phyloP scores from a whole-genome alignment of 2,329 filamentous ascomycete species.

The Fusarium vanettenii region DNA sequence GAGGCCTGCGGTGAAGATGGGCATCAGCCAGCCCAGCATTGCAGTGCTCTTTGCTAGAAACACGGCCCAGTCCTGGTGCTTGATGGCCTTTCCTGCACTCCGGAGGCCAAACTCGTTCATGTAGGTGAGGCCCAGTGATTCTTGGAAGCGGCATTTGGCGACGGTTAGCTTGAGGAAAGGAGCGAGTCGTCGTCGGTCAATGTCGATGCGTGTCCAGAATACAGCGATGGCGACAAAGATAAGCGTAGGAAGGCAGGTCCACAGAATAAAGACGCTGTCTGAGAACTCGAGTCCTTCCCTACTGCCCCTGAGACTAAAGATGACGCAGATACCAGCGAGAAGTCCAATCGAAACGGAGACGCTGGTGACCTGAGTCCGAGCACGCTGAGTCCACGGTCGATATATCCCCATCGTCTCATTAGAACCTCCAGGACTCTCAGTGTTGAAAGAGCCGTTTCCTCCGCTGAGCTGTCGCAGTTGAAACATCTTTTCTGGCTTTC shows the following conservation, averaged over 20 bases:
- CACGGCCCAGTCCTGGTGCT: constrained; percentile 43
- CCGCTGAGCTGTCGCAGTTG: constrained; percentile 41
- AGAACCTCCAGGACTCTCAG: constrained; percentile 12
- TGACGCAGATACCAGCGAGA: constrained; percentile 36
- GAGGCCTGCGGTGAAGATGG: constrained; percentile 44
- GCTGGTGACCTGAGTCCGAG: constrained; percentile 21
- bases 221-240: constrained; percentile 32
- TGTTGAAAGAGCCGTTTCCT: constrained; percentile 26
- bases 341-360: constrained; percentile 28
- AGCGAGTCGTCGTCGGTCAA: constrained; percentile 41
- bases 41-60: constrained; percentile 40
- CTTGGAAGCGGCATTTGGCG: constrained; percentile 36
- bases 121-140: constrained; percentile 42
- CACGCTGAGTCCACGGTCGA: constrained; percentile 41
- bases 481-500: constrained; percentile 39
- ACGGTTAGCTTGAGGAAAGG: constrained; percentile 41
- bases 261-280: constrained; percentile 34
- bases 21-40: constrained; percentile 45
- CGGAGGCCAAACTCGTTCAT: constrained; percentile 43
- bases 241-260: constrained; percentile 44
- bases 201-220: constrained; percentile 42
- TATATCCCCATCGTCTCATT: constrained; percentile 33
- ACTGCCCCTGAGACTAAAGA: constrained; percentile 34
- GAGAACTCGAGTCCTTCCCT: constrained; percentile 33
- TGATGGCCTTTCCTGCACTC: constrained; percentile 41